Conservation (phyloP, 129 eudicot genomes). For the Flaveria robusta region DNA sequence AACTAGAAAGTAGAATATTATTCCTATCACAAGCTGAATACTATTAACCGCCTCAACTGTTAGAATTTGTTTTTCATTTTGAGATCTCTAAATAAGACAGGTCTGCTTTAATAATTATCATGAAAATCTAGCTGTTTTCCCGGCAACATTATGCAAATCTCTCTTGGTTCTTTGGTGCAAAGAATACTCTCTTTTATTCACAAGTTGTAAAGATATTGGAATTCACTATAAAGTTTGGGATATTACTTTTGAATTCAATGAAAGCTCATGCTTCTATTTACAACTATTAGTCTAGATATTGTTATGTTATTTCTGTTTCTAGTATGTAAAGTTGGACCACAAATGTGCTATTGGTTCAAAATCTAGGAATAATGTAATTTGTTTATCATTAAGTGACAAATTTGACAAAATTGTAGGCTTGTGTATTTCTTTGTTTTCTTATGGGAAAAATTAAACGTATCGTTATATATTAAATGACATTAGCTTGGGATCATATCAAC, state of each 20-base stretch:
- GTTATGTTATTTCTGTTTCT: background rate
- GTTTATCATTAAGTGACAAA: background rate
- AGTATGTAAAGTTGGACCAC: background rate
- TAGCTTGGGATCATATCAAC: too few species aligned
- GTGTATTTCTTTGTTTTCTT: background rate
- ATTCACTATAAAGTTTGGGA: background rate
- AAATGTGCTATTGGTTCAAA: background rate
- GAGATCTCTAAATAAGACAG: background rate
- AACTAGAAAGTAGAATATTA: too few species aligned
- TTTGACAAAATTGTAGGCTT: background rate
- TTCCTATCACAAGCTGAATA: background rate
- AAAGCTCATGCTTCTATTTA: background rate
- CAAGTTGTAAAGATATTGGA: background rate
- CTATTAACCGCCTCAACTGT: background rate
- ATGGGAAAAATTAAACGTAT: background rate
- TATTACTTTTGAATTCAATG: background rate
- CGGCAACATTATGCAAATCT: background rate
- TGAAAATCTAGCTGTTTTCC: background rate
- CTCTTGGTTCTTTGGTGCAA: background rate
- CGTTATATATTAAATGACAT: background rate
- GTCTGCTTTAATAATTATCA: background rate
- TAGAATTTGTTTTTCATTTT: background rate
- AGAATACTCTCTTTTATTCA: background rate
- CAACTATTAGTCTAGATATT: background rate
- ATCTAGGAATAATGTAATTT: background rate